Percentiles rank a stretch among this genome's conserved stretches.
phyloP scores from a whole-genome alignment of 805 yeast genomes.

The Candida fluviatilis region DNA sequence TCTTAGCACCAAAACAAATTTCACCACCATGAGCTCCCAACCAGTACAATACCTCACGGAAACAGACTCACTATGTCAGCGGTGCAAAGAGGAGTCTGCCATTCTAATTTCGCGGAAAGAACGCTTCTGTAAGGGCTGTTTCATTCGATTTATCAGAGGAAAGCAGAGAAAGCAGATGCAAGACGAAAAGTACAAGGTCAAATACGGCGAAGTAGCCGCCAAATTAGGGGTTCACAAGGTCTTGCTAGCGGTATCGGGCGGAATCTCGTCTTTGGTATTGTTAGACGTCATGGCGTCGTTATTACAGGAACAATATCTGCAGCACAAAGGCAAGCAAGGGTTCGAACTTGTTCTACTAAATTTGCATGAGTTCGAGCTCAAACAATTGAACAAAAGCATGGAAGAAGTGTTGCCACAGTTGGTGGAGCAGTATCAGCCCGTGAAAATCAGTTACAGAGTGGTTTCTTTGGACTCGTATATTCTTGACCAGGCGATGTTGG shows the following conservation, averaged over 20 bases:
- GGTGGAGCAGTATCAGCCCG: slow-evolving; percentile 14
- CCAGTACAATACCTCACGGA: slow-evolving; percentile 9
- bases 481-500: slow-evolving; percentile 20
- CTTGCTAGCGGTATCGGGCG: slow-evolving; percentile 62
- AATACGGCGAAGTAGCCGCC: slow-evolving; percentile 45
- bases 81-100: slow-evolving; percentile 46
- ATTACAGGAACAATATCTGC: slow-evolving; percentile 56
- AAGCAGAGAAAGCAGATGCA: slow-evolving; percentile 80
- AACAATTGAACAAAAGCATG: slow-evolving; percentile 12
- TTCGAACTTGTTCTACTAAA: slow-evolving; percentile 53
- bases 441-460: slow-evolving; percentile 33
- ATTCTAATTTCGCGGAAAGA: slow-evolving; percentile 57
- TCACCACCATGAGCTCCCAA: neutral
- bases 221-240: slow-evolving; percentile 38
- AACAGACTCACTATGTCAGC: slow-evolving; percentile 31
- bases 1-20: too few relatives aligned
- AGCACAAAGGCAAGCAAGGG: slow-evolving; percentile 65
- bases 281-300: slow-evolving; percentile 62
- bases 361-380: slow-evolving; percentile 35
- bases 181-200: slow-evolving; percentile 68
- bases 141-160: slow-evolving; percentile 64
- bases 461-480: slow-evolving; percentile 41
- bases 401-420: slow-evolving; percentile 16
- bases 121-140: slow-evolving; percentile 63
- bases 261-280: slow-evolving; percentile 61